Percentiles rank a stretch among this genome's conserved stretches.
phyloP scores from a whole-genome alignment of 257 asterid genomes.

The Solanum acaule region DNA sequence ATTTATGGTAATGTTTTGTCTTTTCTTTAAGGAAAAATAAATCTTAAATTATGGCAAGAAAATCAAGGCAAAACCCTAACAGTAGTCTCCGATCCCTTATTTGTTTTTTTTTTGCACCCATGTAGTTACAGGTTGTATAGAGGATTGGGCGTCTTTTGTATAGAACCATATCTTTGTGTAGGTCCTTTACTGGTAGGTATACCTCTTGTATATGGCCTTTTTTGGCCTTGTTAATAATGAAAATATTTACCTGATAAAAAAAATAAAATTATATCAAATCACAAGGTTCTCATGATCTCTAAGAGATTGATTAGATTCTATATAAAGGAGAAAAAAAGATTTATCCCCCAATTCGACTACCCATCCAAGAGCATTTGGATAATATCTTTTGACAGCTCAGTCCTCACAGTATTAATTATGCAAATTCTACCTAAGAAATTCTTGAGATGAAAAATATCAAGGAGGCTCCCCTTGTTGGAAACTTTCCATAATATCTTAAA shows the following conservation, averaged over 20 bases:
- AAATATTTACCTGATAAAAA: not conserved
- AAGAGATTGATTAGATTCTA: not conserved
- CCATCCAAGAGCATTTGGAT: not conserved
- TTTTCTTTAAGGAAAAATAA: too few species aligned
- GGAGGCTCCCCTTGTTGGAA: not conserved
- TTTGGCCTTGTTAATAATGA: not conserved
- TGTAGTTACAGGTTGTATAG: too few species aligned
- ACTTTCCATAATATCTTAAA: too few species aligned
- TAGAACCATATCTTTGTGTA: not conserved
- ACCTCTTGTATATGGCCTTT: not conserved
- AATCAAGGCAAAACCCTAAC: too few species aligned
- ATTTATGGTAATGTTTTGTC: too few species aligned
- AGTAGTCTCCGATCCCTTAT: too few species aligned
- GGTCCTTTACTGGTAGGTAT: not conserved
- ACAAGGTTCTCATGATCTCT: not conserved
- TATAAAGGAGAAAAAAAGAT: not conserved
- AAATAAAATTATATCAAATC: not conserved
- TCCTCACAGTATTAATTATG: too few species aligned
- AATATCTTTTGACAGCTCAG: not conserved
- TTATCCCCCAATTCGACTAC: not conserved
- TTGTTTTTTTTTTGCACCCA: too few species aligned
- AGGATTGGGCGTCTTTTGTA: too few species aligned
- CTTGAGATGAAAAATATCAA: not conserved
- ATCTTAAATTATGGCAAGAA: too few species aligned
- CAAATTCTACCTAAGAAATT: too few species aligned